phyloP scores from a whole-genome alignment of 331 rosid genomes.

The Pyrus hybrid region DNA sequence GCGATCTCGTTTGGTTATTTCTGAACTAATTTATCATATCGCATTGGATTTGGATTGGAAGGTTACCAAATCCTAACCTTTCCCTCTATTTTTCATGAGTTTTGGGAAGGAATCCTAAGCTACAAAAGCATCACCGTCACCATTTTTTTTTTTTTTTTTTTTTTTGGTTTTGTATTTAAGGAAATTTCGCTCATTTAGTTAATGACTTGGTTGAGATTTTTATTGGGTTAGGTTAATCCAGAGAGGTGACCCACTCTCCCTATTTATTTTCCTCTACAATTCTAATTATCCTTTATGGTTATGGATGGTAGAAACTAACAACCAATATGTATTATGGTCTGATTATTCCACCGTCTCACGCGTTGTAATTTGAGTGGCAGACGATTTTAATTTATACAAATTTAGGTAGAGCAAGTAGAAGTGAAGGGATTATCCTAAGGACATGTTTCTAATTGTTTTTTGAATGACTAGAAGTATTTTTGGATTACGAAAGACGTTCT shows the following conservation, averaged over 20 bases:
- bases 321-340: not conserved
- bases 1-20: not conserved
- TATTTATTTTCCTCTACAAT: not conserved
- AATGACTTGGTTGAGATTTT: not conserved
- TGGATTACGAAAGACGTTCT: not conserved
- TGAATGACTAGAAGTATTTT: not conserved
- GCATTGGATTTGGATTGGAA: conserved; percentile 25
- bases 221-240: not conserved
- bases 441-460: not conserved
- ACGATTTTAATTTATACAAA: not conserved
- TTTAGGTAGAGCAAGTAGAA: not conserved
- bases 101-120: conserved; percentile 49
- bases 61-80: conserved; percentile 36
- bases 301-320: not conserved
- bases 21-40: not conserved
- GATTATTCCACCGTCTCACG: not conserved
- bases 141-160: not conserved
- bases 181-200: not conserved
- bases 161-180: too few species aligned
- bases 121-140: not conserved
- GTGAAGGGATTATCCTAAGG: not conserved
- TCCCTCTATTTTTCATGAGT: not conserved
- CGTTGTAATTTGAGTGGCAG: not conserved
- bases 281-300: not conserved
- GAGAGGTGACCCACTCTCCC: not conserved